Conservation (phyloP, 148 eudicot genomes). For the Chenopodium quinoa region DNA sequence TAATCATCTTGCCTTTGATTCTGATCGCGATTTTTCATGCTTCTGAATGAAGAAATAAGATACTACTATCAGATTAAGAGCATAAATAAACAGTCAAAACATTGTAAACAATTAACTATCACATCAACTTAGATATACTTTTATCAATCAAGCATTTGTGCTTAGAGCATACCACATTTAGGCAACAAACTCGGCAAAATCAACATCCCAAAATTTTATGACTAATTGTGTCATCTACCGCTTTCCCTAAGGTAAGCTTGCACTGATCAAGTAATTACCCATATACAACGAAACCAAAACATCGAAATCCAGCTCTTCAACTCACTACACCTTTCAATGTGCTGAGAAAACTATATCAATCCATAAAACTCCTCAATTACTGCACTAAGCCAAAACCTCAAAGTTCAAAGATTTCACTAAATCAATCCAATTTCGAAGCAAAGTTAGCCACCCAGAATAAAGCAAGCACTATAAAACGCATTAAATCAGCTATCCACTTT, state of each 20-base stretch:
- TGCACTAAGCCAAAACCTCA: not conserved
- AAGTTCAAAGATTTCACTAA: not conserved
- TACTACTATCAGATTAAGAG: not conserved
- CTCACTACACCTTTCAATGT: not conserved
- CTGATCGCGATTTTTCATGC: constrained; percentile 17
- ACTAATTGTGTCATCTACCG: not conserved
- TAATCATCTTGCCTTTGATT: constrained; percentile 1
- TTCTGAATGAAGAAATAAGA: constrained; percentile 8
- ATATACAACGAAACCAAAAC: not conserved
- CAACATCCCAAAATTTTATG: not conserved
- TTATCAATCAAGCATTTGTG: not conserved
- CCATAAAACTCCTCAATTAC: not conserved
- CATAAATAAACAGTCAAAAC: not conserved
- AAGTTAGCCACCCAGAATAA: not conserved
- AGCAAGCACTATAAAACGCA: not conserved
- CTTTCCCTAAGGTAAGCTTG: not conserved
- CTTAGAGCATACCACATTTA: not conserved
- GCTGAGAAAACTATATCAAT: not conserved
- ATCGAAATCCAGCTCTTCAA: not conserved
- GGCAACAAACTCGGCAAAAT: not conserved
- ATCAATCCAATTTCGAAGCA: not conserved
- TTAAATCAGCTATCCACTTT: not conserved
- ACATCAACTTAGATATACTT: not conserved
- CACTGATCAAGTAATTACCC: not conserved
- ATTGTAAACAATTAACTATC: not conserved